Percentiles rank a stretch among this genome's conserved stretches.
phyloP scores from a whole-genome alignment of 495 filamentous ascomycete species.

The Lophiotrema nucula region DNA sequence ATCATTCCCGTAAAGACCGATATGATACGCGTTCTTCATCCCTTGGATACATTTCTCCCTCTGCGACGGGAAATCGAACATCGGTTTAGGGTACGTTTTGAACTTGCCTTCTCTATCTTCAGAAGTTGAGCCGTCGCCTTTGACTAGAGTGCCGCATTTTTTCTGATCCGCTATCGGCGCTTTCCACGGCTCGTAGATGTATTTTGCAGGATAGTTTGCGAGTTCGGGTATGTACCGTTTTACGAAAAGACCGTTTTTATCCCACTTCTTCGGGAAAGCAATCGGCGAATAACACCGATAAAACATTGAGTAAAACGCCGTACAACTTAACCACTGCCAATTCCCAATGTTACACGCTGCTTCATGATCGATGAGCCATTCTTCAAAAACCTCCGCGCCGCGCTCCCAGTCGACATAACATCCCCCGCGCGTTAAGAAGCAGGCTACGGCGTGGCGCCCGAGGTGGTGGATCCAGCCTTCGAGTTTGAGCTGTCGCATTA shows the following conservation, averaged over 20 bases:
- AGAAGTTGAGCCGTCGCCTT: constrained; percentile 46
- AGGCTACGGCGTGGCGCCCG: constrained; percentile 68
- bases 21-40: constrained; percentile 65
- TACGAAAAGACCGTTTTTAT: constrained; percentile 60
- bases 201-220: constrained; percentile 57
- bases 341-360: constrained; percentile 67
- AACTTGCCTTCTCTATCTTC: constrained; percentile 31
- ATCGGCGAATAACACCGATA: constrained; percentile 66
- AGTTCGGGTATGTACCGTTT: constrained; percentile 63
- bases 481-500: constrained; percentile 67
- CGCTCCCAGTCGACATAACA: constrained; percentile 74
- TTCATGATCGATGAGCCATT: constrained; percentile 70
- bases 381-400: constrained; percentile 71
- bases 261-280: constrained; percentile 67
- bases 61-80: constrained; percentile 67
- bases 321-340: constrained; percentile 75
- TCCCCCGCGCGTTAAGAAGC: constrained; percentile 69
- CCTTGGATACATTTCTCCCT: constrained; percentile 57
- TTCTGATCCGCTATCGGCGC: constrained; percentile 61
- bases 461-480: constrained; percentile 78
- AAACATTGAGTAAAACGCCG: constrained; percentile 65
- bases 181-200: constrained; percentile 73
- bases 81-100: constrained; percentile 62
- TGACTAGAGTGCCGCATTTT: constrained; percentile 56
- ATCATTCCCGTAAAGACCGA: constrained; percentile 61